These are phyloP conservation scores for Bifiguratus adelaidae DNA, from an alignment of 192 early-diverging fungal species.

Conservation along the genomic window DNA sequence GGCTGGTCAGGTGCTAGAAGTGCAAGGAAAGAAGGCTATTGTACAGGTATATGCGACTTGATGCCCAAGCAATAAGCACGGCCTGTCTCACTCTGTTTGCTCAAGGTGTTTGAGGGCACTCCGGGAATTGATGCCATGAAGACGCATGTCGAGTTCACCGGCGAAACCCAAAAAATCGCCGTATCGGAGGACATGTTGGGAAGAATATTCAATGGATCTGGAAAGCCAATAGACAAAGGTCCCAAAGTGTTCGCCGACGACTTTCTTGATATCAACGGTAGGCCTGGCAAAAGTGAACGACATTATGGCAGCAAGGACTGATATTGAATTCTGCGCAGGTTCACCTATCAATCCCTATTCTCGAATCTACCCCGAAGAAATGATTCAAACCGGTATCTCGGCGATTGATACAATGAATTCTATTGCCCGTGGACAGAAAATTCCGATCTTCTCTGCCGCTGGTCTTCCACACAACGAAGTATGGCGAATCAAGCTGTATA, in stretches of 20 bases:
- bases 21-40: constrained; percentile 90
- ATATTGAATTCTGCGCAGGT: constrained; percentile 26
- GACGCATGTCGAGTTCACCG: constrained; percentile 93
- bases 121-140: constrained; percentile 92
- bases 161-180: constrained; percentile 91
- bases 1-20: constrained; percentile 94
- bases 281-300: neutral
- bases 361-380: constrained; percentile 98
- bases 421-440: constrained; percentile 99
- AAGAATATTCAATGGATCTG: constrained; percentile 98
- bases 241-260: constrained; percentile 99
- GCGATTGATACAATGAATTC: constrained; percentile 99
- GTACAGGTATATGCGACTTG: constrained; percentile 62
- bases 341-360: constrained; percentile 99
- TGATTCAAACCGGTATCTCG: constrained; percentile 99
- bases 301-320: neutral
- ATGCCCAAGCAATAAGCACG: neutral
- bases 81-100: neutral
- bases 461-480: constrained; percentile 98
- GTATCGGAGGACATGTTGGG: constrained; percentile 99
- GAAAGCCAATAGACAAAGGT: constrained; percentile 98
- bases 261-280: constrained; percentile 91
- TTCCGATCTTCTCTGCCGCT: constrained; percentile 98
- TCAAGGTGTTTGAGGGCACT: constrained; percentile 93
- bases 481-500: constrained; percentile 1